Evolutionary conservation across 176 grass and related monocot genomes (phyloP), one percentile per base, ranked within the genome.

Genomic region (Alopecurus myosuroides): DNA sequence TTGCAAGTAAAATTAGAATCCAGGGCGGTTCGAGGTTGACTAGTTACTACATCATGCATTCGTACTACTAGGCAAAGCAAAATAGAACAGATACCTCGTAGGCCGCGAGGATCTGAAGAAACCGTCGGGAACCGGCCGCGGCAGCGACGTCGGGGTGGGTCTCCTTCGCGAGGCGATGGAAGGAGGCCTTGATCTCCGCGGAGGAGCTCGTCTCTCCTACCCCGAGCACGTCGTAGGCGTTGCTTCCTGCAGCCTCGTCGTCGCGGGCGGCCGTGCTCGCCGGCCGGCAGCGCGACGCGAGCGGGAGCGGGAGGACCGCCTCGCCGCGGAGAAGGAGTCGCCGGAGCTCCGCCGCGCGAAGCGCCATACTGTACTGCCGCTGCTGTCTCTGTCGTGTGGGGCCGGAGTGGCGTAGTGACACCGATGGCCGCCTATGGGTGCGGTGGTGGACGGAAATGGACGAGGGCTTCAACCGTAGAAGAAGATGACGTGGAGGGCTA

Each of bases 161-260:
- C 86, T 90, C 96, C 68, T 98, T 98, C 28, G 96, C 96, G 14
- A 95, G 91, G 77, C 85, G 94, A 36, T 92, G 91, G 77, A 98
- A 98, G 45, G 91, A 95, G 28, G 77, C 86, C 84, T 94, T 98
- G 83, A 98, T 98, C 85, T 98, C 96, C 26, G 87, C 76, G 72
- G 64, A 60, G 37, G 93, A 92, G 86, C 96, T 94, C 53, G 83
- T 64, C 85, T 98, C 85, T n/a, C 60, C 80, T 3, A 98, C 83
- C n/a, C 91, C 91, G 25, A 98, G 87, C 15, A 98, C 91, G 77
- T 98, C 96, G 78, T 98, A 98, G 65, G 96, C 96, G 93, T 88
- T 98, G 82, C 86, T 91, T 29, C 85, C 83, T 1, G 60, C 90
- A 29, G 80, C 89, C 77, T 63, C 80, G 60, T 76, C 85, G 51